Base-by-base conservation (phyloP, 1,284 basidiomycete species). In the Leccinum pseudoinsigne region DNA sequence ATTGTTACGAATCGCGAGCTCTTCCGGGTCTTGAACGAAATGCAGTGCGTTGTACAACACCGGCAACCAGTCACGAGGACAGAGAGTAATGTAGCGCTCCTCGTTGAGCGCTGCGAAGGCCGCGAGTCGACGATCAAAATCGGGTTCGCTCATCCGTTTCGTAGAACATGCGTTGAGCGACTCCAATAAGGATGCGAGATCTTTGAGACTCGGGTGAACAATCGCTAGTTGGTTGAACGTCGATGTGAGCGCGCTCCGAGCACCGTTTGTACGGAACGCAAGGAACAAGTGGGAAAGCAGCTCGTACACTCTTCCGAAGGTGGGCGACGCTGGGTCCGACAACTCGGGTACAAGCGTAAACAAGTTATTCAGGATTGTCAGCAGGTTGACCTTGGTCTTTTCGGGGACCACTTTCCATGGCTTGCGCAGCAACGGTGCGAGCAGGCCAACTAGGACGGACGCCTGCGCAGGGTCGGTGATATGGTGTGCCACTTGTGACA, bases 21-120 rank as follows among this genome's bases (percentile, higher is more conserved):
- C 97, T 7, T 91, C 88, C 0, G 92, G 86, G 72, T 99, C 95
- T 73, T 95, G 93, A 58, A 98, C 86, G 78, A 90, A 94, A 79
- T 89, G 87, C 23, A 98, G 80, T 77, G 91, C 86, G 74, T 94
- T 94, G 80, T 94, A 87, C 3, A 98, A 76, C 45, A 99, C 68
- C 1, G 95, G 93, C 23, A 90, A 77, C 97, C 97, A 99, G 57
- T 94, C 85, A 1, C 74, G 74, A 14, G 79, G 69, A 0, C 85
- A 80, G 3, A 94, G 72, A 0, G 79, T 74, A 57, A 71, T 63
- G 72, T 88, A 84, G 5, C 83, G 66, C 0, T 77, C 77, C 59
- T 91, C 90, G 75, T 94, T 97, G 59, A 99, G 79, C 10, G 72
- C 75, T 4, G 86, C 83, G 75, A 95, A 98, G 0, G 94, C 95